Conservation (phyloP, 1,284 basidiomycete genomes). For the Malassezia cuniculi region DNA sequence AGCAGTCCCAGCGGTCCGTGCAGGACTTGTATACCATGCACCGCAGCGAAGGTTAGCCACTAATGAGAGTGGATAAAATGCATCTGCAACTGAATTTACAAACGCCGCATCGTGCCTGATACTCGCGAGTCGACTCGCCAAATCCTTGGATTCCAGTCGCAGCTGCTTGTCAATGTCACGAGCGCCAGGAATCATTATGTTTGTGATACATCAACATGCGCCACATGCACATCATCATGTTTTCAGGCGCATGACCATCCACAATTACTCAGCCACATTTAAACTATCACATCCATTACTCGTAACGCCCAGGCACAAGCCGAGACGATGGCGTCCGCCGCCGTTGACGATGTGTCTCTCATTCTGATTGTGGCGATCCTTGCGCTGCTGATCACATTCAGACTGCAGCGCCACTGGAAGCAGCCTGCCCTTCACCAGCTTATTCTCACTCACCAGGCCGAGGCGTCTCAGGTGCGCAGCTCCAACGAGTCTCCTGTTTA, state of each 20-base stretch:
- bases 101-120: slow-evolving; percentile 10
- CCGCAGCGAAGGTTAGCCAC: slow-evolving; percentile 74
- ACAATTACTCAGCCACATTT: no score
- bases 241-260: no score
- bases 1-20: slow-evolving; percentile 48
- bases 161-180: no score
- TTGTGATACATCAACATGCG: no score
- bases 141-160: slow-evolving; percentile 9
- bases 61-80: slow-evolving; percentile 10
- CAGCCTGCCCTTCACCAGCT: slow-evolving; percentile 40
- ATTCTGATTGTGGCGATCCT: background rate
- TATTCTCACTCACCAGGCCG: slow-evolving; percentile 37
- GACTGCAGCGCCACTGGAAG: slow-evolving; percentile 6
- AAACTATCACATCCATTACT: no score
- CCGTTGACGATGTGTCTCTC: slow-evolving; percentile 3
- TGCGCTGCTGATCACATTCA: background rate
- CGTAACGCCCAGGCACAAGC: no score
- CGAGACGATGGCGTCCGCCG: no score
- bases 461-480: slow-evolving; percentile 30
- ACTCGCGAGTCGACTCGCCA: slow-evolving; percentile 10
- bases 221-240: no score
- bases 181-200: no score
- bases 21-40: slow-evolving; percentile 78
- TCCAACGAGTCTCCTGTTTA: slow-evolving; percentile 35
- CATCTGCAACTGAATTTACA: slow-evolving; percentile 5